A percentile compares a stretch with the other conserved stretches of the same genome.
Conservation (phyloP, 2,329 filamentous ascomycete genomes). For the Sarocladium strictum region DNA sequence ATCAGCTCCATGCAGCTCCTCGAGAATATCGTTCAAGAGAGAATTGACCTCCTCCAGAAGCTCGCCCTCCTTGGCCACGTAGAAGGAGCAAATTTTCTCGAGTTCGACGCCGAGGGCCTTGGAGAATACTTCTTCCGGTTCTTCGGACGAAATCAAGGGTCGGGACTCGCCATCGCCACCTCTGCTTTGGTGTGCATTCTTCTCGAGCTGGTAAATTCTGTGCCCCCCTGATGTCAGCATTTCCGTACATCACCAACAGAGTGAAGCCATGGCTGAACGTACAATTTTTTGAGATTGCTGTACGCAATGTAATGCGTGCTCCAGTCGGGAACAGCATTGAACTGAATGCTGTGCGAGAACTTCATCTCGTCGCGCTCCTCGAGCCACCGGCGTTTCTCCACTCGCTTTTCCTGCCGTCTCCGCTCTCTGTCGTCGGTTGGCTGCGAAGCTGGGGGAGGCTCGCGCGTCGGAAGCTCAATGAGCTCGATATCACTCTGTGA, state of each 20-base stretch:
- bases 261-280: slow-evolving; percentile 33
- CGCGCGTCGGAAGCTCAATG: slow-evolving; percentile 6
- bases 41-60: slow-evolving; percentile 75
- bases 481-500: slow-evolving; percentile 28
- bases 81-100: slow-evolving; percentile 92
- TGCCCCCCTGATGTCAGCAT: slow-evolving; percentile 6
- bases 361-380: slow-evolving; percentile 86
- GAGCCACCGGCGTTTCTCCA: slow-evolving; percentile 63
- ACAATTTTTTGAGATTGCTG: slow-evolving; percentile 98
- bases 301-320: slow-evolving; percentile 97
- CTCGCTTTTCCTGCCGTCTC: slow-evolving; percentile 38
- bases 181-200: slow-evolving; percentile 61
- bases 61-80: slow-evolving; percentile 81
- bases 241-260: no score
- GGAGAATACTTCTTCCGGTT: slow-evolving; percentile 77
- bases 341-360: slow-evolving; percentile 99
- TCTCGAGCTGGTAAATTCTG: slow-evolving; percentile 94
- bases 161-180: slow-evolving; percentile 73
- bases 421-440: slow-evolving; percentile 23
- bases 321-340: slow-evolving; percentile 99
- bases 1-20: slow-evolving; percentile 52
- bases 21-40: slow-evolving; percentile 66
- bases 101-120: slow-evolving; percentile 81
- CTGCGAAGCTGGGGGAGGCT: neutral
- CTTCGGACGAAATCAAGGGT: slow-evolving; percentile 67